Percentiles rank a stretch among this genome's conserved stretches.
Evolutionary conservation across 2,329 filamentous ascomycete genomes (phyloP).

Genomic region (Cadophora luteo-olivacea): DNA sequence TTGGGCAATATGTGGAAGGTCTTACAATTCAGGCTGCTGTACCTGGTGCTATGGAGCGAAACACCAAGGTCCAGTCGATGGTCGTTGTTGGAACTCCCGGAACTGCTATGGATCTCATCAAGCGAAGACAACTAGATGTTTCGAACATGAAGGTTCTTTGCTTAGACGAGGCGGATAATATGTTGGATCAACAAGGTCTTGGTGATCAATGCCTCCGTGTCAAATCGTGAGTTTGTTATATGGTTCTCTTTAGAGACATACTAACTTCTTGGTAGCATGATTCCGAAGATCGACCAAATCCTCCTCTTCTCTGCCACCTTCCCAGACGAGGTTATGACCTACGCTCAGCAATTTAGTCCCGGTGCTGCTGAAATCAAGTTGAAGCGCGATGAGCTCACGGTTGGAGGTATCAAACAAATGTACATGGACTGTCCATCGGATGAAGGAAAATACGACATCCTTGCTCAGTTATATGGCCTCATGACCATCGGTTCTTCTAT

Average conservation of each 20-base stretch:
- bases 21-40: constrained; percentile 83
- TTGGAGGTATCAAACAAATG: constrained; percentile 97
- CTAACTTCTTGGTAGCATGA: constrained; percentile 58
- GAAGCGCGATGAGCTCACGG: constrained; percentile 88
- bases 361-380: constrained; percentile 87
- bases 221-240: constrained; percentile 68
- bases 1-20: constrained; percentile 83
- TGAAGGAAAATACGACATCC: constrained; percentile 82
- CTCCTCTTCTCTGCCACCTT: constrained; percentile 97
- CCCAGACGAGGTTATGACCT: constrained; percentile 86
- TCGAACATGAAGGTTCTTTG: constrained; percentile 81
- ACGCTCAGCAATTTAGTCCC: constrained; percentile 84
- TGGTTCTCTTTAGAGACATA: not conserved
- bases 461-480: constrained; percentile 92
- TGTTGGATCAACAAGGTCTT: constrained; percentile 94
- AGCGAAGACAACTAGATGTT: constrained; percentile 75
- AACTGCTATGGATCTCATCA: constrained; percentile 87
- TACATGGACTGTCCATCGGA: constrained; percentile 92
- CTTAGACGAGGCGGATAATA: constrained; percentile 97
- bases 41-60: constrained; percentile 75
- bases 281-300: constrained; percentile 80
- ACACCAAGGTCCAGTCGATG: constrained; percentile 72
- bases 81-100: constrained; percentile 94
- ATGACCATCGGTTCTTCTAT: constrained; percentile 98
- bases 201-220: constrained; percentile 95